Percentiles rank a stretch among this genome's conserved stretches.
Evolutionary conservation across 495 filamentous ascomycete genomes (phyloP).

Genomic region (Pseudotulostoma volvatum): DNA sequence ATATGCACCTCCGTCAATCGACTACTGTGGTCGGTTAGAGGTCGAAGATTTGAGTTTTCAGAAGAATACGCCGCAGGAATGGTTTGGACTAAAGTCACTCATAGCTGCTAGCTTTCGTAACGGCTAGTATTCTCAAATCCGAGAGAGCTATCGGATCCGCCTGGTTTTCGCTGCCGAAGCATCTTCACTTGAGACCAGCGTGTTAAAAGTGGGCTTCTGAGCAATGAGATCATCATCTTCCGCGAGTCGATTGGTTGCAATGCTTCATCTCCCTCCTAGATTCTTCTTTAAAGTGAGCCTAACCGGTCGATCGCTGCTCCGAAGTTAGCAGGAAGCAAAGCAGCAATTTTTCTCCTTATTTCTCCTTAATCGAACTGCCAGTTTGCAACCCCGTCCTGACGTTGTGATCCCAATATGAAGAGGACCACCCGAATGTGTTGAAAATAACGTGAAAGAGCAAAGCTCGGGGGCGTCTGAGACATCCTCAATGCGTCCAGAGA

Average conservation of each 20-base stretch:
- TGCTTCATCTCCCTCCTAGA: constrained; percentile 65
- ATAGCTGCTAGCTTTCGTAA: constrained; percentile 66
- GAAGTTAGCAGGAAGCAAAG: constrained; percentile 62
- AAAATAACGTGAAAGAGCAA: constrained; percentile 82
- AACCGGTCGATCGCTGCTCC: constrained; percentile 65
- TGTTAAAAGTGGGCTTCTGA: constrained; percentile 80
- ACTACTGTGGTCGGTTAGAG: constrained; percentile 79
- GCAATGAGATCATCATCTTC: constrained; percentile 71
- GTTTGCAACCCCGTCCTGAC: constrained; percentile 86
- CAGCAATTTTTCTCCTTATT: constrained; percentile 82
- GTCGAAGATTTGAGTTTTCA: no score
- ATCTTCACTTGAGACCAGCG: constrained; percentile 56
- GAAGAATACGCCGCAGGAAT: constrained; percentile 51
- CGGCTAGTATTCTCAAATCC: constrained; percentile 99
- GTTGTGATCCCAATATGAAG: constrained; percentile 93
- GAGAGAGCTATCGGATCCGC: constrained; percentile 79
- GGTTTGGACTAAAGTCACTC: constrained; percentile 53
- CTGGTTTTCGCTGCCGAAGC: constrained; percentile 58
- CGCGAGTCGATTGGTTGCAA: constrained; percentile 33
- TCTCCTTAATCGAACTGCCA: constrained; percentile 77
- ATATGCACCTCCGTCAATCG: constrained; percentile 80
- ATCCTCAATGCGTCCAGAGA: constrained; percentile 55
- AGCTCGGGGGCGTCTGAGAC: constrained; percentile 68
- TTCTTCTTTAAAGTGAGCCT: constrained; percentile 53
- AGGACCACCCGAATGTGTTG: constrained; percentile 76